A percentile compares a stretch with the other conserved stretches of the same genome.
These are phyloP conservation scores for Calonectria pauciramosa DNA, from an alignment of 2,329 filamentous ascomycete species.

Conservation along the genomic window DNA sequence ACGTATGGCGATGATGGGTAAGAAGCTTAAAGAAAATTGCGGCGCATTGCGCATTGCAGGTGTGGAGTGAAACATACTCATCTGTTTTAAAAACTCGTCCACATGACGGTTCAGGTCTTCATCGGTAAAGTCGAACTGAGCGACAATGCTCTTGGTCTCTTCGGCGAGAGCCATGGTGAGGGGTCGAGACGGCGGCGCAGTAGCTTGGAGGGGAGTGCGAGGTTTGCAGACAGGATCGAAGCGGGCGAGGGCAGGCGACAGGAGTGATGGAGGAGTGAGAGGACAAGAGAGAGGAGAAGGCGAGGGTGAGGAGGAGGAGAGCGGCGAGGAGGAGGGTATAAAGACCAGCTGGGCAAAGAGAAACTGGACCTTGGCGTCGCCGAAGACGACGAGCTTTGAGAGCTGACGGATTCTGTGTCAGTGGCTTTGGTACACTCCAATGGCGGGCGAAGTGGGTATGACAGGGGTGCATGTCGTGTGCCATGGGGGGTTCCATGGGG, in stretches of 20 bases:
- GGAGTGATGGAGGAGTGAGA: constrained; percentile 44
- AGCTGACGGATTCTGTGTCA: constrained; percentile 53
- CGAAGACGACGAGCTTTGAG: constrained; percentile 66
- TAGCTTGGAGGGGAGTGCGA: constrained; percentile 66
- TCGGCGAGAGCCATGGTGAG: constrained; percentile 74
- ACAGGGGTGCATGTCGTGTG: constrained; percentile 35
- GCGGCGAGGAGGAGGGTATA: constrained; percentile 39
- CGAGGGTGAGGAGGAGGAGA: constrained; percentile 39
- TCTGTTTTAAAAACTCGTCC: constrained; percentile 87
- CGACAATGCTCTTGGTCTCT: constrained; percentile 84
- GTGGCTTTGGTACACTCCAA: constrained; percentile 45
- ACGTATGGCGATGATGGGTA: constrained; percentile 20
- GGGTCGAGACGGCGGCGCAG: constrained; percentile 66
- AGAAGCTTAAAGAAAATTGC: constrained; percentile 15
- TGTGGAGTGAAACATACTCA: constrained; percentile 66
- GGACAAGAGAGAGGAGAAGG: constrained; percentile 39
- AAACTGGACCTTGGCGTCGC: constrained; percentile 61
- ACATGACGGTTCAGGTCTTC: constrained; percentile 85
- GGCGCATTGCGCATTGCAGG: constrained; percentile 14
- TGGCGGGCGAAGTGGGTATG: constrained; percentile 32
- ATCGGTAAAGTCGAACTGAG: constrained; percentile 87
- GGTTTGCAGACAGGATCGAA: constrained; percentile 68
- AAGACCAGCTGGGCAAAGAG: constrained; percentile 42
- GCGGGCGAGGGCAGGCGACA: constrained; percentile 50
- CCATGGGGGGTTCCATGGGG: constrained; percentile 18